phyloP scores from a whole-genome alignment of 768 basidiomycete species.

The Psilocybe cubensis region DNA sequence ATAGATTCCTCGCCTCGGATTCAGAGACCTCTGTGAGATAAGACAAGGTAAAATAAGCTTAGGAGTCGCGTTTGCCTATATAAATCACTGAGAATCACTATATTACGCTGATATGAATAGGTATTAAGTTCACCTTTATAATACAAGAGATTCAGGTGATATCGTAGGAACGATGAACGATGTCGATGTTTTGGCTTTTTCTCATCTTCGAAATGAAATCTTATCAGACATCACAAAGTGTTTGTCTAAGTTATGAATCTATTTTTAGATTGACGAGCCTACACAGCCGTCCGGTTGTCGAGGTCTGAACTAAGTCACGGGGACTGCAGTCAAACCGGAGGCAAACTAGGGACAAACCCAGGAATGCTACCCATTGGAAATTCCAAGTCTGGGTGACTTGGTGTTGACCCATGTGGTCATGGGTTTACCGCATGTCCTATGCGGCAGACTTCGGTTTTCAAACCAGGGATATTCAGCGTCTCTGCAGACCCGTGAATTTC shows the following conservation, averaged over 20 bases:
- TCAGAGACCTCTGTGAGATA: not conserved
- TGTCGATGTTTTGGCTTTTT: not conserved
- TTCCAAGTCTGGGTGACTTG: too few relatives aligned
- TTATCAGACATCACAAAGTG: not conserved
- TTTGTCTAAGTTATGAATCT: not conserved
- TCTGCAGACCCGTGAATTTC: too few relatives aligned
- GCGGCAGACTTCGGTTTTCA: too few relatives aligned
- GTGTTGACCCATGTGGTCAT: too few relatives aligned
- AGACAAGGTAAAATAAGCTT: not conserved
- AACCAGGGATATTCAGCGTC: too few relatives aligned
- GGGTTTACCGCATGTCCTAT: too few relatives aligned
- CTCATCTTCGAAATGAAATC: not conserved
- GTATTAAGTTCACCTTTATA: not conserved
- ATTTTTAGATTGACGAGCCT: not conserved
- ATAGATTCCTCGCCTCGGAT: not conserved
- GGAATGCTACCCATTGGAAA: too few relatives aligned
- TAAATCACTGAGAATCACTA: not conserved
- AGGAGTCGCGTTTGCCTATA: not conserved
- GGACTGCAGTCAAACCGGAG: too few relatives aligned
- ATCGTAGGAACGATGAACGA: not conserved
- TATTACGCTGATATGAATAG: not conserved
- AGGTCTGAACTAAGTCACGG: too few relatives aligned
- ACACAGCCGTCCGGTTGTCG: too few relatives aligned
- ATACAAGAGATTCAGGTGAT: not conserved
- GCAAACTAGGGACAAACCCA: too few relatives aligned